Conservation (phyloP, 2,329 filamentous ascomycete species). For the Blastomyces silverae region DNA sequence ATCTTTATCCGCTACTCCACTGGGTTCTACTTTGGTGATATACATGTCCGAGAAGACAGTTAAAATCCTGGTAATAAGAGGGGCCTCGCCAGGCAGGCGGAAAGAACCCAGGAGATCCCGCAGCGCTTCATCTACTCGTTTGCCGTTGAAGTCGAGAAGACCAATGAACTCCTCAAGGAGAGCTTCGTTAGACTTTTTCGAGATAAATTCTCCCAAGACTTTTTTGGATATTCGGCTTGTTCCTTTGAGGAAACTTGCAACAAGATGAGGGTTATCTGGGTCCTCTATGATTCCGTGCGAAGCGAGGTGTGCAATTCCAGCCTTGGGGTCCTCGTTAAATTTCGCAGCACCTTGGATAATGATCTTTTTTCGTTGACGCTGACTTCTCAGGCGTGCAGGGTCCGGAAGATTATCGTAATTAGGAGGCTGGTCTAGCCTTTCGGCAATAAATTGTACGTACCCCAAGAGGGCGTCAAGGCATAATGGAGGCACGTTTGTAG, state of each 20-base stretch:
- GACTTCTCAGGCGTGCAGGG: constrained; percentile 57
- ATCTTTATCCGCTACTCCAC: constrained; percentile 76
- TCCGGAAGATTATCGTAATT: constrained; percentile 60
- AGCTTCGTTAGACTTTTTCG: constrained; percentile 81
- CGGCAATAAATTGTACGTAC: constrained; percentile 86
- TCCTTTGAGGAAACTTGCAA: constrained; percentile 81
- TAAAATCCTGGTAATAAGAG: constrained; percentile 87
- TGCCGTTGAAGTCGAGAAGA: constrained; percentile 79
- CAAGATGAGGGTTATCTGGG: constrained; percentile 63
- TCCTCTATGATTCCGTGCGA: constrained; percentile 79
- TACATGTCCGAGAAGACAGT: constrained; percentile 83
- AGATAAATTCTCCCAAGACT: constrained; percentile 83
- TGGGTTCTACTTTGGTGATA: constrained; percentile 60
- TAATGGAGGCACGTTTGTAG: constrained; percentile 90
- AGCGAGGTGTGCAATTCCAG: constrained; percentile 75
- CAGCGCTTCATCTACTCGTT: constrained; percentile 84
- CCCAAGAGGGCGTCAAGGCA: constrained; percentile 87
- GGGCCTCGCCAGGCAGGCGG: constrained; percentile 85
- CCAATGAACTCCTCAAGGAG: constrained; percentile 78
- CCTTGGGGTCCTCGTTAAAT: constrained; percentile 93
- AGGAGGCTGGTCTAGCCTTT: constrained; percentile 69
- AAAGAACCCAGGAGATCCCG: constrained; percentile 84
- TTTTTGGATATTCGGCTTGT: constrained; percentile 87
- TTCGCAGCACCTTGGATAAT: constrained; percentile 83
- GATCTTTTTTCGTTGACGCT: constrained; percentile 72